These are phyloP conservation scores for Suillus occidentalis DNA, from an alignment of 768 basidiomycete genomes.

Conservation along the genomic window DNA sequence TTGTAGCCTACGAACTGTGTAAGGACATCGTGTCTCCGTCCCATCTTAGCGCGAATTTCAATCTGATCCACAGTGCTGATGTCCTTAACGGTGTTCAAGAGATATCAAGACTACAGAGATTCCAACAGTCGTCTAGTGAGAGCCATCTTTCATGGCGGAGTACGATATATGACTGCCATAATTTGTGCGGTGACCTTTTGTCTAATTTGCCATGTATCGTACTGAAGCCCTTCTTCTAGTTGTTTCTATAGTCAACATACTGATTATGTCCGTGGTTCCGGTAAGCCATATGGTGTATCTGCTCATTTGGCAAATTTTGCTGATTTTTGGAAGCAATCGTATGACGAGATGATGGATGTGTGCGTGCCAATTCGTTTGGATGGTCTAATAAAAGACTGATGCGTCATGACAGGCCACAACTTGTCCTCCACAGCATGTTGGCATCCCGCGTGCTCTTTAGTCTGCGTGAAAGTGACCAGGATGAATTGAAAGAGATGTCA, in stretches of 20 bases:
- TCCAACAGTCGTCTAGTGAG: neutral
- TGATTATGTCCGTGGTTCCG: neutral
- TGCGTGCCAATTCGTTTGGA: neutral
- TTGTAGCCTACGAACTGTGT: neutral
- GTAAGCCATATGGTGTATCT: neutral
- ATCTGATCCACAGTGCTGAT: neutral
- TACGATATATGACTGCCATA: neutral
- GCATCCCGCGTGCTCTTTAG: neutral
- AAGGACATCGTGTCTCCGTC: neutral
- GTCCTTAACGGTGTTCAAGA: constrained; percentile 2
- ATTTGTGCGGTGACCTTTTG: neutral
- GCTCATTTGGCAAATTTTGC: neutral
- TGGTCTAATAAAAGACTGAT: neutral
- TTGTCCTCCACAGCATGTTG: neutral
- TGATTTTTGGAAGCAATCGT: neutral
- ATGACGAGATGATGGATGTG: neutral
- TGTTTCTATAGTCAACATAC: neutral
- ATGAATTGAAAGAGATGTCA: too few species aligned
- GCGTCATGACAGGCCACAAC: neutral
- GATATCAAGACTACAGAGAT: neutral
- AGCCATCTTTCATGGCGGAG: neutral
- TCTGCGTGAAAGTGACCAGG: neutral
- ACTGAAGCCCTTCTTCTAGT: neutral
- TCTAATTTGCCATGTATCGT: neutral
- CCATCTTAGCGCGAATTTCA: neutral